A percentile compares a stretch with the other conserved stretches of the same genome.
phyloP scores from a whole-genome alignment of 768 basidiomycete species.

The Termitomyces sp. region DNA sequence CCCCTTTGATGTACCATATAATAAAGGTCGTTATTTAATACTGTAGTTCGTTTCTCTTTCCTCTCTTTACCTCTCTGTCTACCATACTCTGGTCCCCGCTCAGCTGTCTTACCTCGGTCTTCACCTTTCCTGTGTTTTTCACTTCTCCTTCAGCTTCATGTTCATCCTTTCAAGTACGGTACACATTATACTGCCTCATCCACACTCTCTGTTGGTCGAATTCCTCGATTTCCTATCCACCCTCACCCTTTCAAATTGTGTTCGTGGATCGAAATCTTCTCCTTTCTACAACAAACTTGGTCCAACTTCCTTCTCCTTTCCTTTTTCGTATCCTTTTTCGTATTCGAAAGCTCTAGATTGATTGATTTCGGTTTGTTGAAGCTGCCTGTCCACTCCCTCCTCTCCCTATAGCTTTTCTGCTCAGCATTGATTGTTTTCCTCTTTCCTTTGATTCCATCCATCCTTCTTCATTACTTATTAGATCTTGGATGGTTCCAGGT shows the following conservation, averaged over 20 bases:
- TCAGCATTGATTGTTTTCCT: neutral
- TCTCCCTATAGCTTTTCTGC: neutral
- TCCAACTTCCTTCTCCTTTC: neutral
- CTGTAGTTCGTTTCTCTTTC: neutral
- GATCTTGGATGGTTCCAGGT: neutral
- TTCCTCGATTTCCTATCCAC: neutral
- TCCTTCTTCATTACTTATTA: neutral
- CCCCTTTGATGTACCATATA: neutral
- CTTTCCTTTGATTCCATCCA: neutral
- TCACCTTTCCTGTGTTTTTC: neutral
- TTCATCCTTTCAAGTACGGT: neutral
- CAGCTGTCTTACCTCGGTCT: neutral
- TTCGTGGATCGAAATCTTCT: neutral
- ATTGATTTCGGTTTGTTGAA: neutral
- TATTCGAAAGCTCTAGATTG: neutral
- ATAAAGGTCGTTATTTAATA: conserved; percentile 1
- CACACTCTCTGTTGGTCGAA: no score
- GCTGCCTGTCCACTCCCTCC: neutral
- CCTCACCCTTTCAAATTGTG: neutral
- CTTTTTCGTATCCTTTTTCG: neutral
- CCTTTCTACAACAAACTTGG: neutral
- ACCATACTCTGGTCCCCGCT: neutral
- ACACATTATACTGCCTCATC: neutral
- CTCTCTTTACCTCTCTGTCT: no score
- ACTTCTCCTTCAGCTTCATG: neutral